Conservation (phyloP, 352 stramenopile genomes). For the Pythium sukuiense region DNA sequence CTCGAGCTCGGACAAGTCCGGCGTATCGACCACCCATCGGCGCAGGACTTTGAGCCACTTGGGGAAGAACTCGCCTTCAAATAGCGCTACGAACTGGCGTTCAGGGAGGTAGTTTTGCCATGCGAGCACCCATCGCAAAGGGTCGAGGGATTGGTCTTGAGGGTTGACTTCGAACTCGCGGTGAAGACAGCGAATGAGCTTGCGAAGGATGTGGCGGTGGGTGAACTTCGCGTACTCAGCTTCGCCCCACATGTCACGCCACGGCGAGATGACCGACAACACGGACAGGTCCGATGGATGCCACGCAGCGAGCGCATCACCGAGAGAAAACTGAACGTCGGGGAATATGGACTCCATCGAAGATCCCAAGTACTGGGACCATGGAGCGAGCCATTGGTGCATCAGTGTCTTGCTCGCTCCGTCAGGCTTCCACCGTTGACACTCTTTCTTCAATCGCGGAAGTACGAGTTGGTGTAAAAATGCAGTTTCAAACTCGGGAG, state of each 20-base stretch:
- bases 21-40: slow-evolving; percentile 60
- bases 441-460: slow-evolving; percentile 69
- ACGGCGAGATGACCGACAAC: slow-evolving; percentile 61
- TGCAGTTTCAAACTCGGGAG: slow-evolving; percentile 43
- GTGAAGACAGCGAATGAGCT: slow-evolving; percentile 74
- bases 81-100: slow-evolving; percentile 73
- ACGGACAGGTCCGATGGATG: slow-evolving; percentile 76
- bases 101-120: slow-evolving; percentile 72
- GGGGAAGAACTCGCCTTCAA: slow-evolving; percentile 92
- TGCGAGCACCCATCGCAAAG: slow-evolving; percentile 67
- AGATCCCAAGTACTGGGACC: slow-evolving; percentile 45
- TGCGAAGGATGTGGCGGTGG: slow-evolving; percentile 72
- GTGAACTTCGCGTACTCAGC: slow-evolving; percentile 86
- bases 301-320: slow-evolving; percentile 71
- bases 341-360: slow-evolving; percentile 58
- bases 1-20: slow-evolving; percentile 62
- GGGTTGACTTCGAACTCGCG: slow-evolving; percentile 84
- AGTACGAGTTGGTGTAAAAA: slow-evolving; percentile 71
- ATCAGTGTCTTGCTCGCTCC: slow-evolving; percentile 46
- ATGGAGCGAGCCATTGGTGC: slow-evolving; percentile 82
- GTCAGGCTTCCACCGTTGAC: slow-evolving; percentile 55
- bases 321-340: slow-evolving; percentile 66
- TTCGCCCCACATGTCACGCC: slow-evolving; percentile 72
- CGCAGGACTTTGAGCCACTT: slow-evolving; percentile 88
- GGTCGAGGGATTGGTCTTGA: slow-evolving; percentile 63